Base-by-base conservation (phyloP, 2,329 filamentous ascomycete species). In the Byssoonygena ceratinophila region DNA sequence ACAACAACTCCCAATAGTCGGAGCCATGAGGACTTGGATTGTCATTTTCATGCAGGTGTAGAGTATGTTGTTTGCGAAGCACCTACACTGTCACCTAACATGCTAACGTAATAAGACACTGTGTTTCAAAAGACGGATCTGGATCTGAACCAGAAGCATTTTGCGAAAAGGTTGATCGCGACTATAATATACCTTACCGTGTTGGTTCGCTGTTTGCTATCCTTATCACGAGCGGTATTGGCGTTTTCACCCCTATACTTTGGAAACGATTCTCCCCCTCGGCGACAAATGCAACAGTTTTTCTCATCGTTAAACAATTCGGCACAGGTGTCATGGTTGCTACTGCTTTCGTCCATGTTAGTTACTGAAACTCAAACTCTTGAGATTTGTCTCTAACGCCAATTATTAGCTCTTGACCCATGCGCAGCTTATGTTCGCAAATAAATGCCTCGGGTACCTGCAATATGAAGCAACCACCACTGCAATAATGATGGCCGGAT, bases 11-110 rank as follows among this genome's bases (percentile, higher is more conserved):
- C 58, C 43, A 48, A 61, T 53, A 51, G 23, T 5, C 27, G 62
- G 58, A 29, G 58, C 52, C 61, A 67, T 60, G 50, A 66, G 55
- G 34, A 64, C 2, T 12, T 52, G 23, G 36, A 78, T 59, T 87
- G 83, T 59, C 85, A 89, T 62, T 86, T 84, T 66, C 84, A 89
- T 59, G 83, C 83, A 8, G 84, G 84, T 34, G 81, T 88, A 20
- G 82, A 87, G 83, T 85, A 70, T 68, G 81, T 70, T 53, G 16
- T 5, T 23, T 22, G n/a, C 4, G 23, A 31, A 8, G 9, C 18
- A n/a, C 16, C 18, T 18, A 7, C 5, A 5, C 16, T 7, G 34
- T 3, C 4, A 4, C 46, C 14, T 18, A 56, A 46, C 14, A 2
- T 16, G 40, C 49, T 44, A 56, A 55, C 46, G 31, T 23, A 46